Percentiles rank a stretch among this genome's conserved stretches.
These are phyloP conservation scores for Ballota nigra DNA, from an alignment of 257 asterid species.

Conservation along the genomic window DNA sequence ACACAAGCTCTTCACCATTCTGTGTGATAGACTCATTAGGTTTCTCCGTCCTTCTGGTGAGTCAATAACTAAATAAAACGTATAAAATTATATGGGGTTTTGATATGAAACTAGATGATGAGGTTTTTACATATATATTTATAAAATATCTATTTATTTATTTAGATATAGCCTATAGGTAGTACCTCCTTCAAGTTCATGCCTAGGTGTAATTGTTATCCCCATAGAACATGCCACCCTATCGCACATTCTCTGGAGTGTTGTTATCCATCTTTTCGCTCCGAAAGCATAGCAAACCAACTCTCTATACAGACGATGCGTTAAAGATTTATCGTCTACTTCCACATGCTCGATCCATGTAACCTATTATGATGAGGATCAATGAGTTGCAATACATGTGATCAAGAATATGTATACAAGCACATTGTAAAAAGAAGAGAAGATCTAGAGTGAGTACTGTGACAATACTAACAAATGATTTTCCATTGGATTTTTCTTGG, in stretches of 20 bases:
- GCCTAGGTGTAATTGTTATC: slow-evolving; percentile 18
- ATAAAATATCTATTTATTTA: no score
- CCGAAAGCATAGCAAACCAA: slow-evolving; percentile 61
- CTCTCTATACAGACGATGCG: slow-evolving; percentile 56
- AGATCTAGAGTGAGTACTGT: background rate
- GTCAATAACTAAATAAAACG: slow-evolving; percentile 33
- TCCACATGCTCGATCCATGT: slow-evolving; percentile 87
- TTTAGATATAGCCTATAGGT: no score
- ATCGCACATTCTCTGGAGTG: slow-evolving; percentile 65
- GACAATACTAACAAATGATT: slow-evolving; percentile 41
- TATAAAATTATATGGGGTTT: background rate
- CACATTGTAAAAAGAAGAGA: background rate
- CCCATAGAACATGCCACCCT: slow-evolving; percentile 39
- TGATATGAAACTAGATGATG: no score
- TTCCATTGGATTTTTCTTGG: slow-evolving; percentile 54
- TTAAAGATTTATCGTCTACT: slow-evolving; percentile 54
- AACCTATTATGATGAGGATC: slow-evolving; percentile 34
- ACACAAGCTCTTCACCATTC: slow-evolving; percentile 59
- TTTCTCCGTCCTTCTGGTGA: slow-evolving; percentile 41
- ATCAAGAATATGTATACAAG: background rate
- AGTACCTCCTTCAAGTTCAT: slow-evolving; percentile 60
- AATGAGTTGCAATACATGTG: background rate
- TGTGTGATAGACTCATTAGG: slow-evolving; percentile 56
- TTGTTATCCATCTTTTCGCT: slow-evolving; percentile 63
- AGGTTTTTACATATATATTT: no score